Evolutionary conservation across 2,329 filamentous ascomycete genomes (phyloP).

Genomic region (Arthroderma uncinatum): DNA sequence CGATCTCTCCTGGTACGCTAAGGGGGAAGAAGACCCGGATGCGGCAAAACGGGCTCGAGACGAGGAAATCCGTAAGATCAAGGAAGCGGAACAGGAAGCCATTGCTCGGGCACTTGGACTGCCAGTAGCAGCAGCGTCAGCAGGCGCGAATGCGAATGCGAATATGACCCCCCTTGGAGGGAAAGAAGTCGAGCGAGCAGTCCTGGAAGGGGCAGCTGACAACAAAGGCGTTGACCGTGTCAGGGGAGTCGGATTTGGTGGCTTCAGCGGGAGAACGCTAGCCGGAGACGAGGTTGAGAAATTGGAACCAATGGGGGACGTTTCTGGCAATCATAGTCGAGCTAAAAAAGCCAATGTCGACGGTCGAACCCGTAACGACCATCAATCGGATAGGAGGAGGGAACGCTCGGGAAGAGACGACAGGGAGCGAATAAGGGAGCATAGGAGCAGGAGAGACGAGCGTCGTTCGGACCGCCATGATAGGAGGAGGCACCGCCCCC

Average conservation of each 20-base stretch:
- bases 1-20: constrained; percentile 56
- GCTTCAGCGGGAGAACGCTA: constrained; percentile 21
- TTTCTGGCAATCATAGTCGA: constrained; percentile 10
- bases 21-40: constrained; percentile 42
- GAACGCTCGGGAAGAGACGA: constrained; percentile 31
- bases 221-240: constrained; percentile 18
- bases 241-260: constrained; percentile 27
- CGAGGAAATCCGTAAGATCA: constrained; percentile 70
- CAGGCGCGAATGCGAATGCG: constrained; percentile 59
- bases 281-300: constrained; percentile 17
- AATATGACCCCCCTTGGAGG: constrained; percentile 53
- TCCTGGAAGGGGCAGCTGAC: constrained; percentile 33
- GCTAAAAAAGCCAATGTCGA: constrained; percentile 1
- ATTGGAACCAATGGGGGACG: constrained; percentile 20
- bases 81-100: constrained; percentile 87
- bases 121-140: constrained; percentile 49
- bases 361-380: constrained; percentile 3
- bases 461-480: constrained; percentile 13
- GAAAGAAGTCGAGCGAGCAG: constrained; percentile 45
- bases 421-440: constrained; percentile 19
- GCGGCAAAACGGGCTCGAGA: constrained; percentile 47
- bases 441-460: constrained; percentile 25
- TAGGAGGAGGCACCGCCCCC: constrained; percentile 10
- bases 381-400: constrained; percentile 31
- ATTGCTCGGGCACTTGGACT: constrained; percentile 73